Percentiles rank a stretch among this genome's conserved stretches.
Evolutionary conservation across 2,329 filamentous ascomycete genomes (phyloP).

Genomic region (Chalara sp.): DNA sequence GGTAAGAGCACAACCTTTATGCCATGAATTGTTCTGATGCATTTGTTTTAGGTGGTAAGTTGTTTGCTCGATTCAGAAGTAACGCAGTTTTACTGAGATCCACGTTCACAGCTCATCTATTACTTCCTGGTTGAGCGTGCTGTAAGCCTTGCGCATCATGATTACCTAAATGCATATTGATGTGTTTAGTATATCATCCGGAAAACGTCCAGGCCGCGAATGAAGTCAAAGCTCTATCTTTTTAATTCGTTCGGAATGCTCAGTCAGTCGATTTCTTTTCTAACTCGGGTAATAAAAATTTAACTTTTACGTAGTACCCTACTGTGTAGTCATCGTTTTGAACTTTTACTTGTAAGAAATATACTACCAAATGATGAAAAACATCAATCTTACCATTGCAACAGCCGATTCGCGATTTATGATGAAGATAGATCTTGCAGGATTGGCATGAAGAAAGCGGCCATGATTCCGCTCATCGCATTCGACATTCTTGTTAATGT

Average conservation of each 20-base stretch:
- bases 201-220: slow-evolving; percentile 41
- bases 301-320: slow-evolving; percentile 18
- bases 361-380: not conserved
- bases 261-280: slow-evolving; percentile 23
- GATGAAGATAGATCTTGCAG: slow-evolving; percentile 46
- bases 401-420: slow-evolving; percentile 45
- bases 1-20: slow-evolving; percentile 29
- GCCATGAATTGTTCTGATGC: not conserved
- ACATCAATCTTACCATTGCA: not conserved
- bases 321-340: slow-evolving; percentile 39
- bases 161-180: not conserved
- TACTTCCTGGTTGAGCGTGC: slow-evolving; percentile 59
- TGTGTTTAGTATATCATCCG: slow-evolving; percentile 40
- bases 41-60: no score
- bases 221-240: slow-evolving; percentile 50
- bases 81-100: no score
- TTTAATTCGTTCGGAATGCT: slow-evolving; percentile 56
- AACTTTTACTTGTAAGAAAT: slow-evolving; percentile 52
- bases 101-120: slow-evolving; percentile 42
- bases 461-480: slow-evolving; percentile 54
- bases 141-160: slow-evolving; percentile 25
- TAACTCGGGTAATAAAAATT: slow-evolving; percentile 6
- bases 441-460: slow-evolving; percentile 52
- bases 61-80: no score
- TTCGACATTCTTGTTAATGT: slow-evolving; percentile 55